Evolutionary conservation across 2,329 filamentous ascomycete species (phyloP), one percentile per base, ranked within the genome.

Genomic region (Diplodia mutila): DNA sequence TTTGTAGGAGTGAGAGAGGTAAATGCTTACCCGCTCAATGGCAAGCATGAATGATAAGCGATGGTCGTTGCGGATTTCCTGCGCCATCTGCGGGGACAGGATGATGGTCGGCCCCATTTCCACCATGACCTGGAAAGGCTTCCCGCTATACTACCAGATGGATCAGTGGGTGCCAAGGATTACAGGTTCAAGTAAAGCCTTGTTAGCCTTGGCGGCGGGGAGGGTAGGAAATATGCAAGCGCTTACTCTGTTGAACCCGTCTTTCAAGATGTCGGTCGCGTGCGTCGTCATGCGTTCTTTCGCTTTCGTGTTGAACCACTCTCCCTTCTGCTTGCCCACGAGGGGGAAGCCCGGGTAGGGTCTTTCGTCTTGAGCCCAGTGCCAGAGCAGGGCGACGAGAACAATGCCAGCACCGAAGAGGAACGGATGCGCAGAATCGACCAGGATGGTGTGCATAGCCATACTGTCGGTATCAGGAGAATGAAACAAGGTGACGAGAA

Each of bases 11-110:
- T 9, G 14, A 18, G 16, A 14, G 16, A 42, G 34, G 21, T 39
- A 27, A n/a, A 42, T n/a, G 39, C 59, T 63, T 63, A 63, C 59
- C n/a, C 59, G 42, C 42, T 63, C 59, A 16, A 29, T 9, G 11
- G 46, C 46, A 18, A n/a, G 59, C 11, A 18, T 37, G 42, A 63
- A 63, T 2, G 59, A 63, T 12, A 63, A n/a, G n/a, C 29, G n/a
- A 21, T 53, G n/a, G 11, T 42, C 49, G 46, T 65, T 65, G 34
- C 61, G 61, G 32, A 65, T 65, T 32, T 65, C 61, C 12, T 65
- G 32, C 61, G 49, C 49, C 48, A 65, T 27, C 6, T 49, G 21
- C 25, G 48, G 48, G 32, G 61, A 23, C 1, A 65, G 23, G 2
- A 65, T 21, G 12, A 65, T 54, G 1, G 16, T 65, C 34, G 48